Percentiles rank a stretch among this genome's conserved stretches.
Conservation (phyloP, 208 protist species). For the Leishmania martiniquensis region DNA sequence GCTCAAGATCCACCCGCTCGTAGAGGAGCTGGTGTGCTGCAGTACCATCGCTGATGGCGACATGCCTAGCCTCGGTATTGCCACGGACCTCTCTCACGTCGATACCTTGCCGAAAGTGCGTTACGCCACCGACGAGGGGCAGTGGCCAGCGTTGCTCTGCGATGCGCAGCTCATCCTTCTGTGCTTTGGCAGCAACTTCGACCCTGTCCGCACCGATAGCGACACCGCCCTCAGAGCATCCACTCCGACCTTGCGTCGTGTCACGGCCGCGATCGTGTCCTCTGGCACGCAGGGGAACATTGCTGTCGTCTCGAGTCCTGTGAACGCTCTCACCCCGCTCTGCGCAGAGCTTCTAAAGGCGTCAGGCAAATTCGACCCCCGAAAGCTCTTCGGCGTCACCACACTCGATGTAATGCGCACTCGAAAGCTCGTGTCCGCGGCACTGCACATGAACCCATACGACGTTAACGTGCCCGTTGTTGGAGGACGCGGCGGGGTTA, state of each 20-base stretch:
- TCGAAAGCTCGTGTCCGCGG: conserved; percentile 57
- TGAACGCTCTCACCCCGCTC: conserved; percentile 94
- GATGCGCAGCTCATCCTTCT: conserved; percentile 90
- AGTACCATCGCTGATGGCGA: conserved; percentile 40
- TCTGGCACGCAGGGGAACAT: conserved; percentile 76
- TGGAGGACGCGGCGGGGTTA: conserved; percentile 92
- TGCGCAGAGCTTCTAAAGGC: conserved; percentile 87
- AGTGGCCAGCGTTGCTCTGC: conserved; percentile 69
- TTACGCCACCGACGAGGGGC: conserved; percentile 35
- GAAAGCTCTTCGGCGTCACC: conserved; percentile 92
- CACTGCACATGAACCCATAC: conserved; percentile 73
- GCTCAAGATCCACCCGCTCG: conserved; percentile 85
- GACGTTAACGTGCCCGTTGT: conserved; percentile 92
- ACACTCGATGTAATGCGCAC: conserved; percentile 92
- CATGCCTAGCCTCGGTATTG: conserved; percentile 53
- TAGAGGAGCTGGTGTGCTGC: conserved; percentile 79
- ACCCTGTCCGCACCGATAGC: conserved; percentile 89
- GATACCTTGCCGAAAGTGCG: conserved; percentile 54
- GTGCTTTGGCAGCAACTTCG: conserved; percentile 86
- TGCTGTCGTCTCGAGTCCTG: conserved; percentile 91
- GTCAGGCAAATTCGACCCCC: conserved; percentile 74
- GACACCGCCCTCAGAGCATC: conserved; percentile 88
- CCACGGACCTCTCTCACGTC: conserved; percentile 82
- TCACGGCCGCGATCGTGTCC: conserved; percentile 79
- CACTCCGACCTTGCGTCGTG: conserved; percentile 66